Percentiles rank a stretch among this genome's conserved stretches.
These are phyloP conservation scores for Saprolegnia parasitica DNA, from an alignment of 352 stramenopile genomes.

Conservation along the genomic window DNA sequence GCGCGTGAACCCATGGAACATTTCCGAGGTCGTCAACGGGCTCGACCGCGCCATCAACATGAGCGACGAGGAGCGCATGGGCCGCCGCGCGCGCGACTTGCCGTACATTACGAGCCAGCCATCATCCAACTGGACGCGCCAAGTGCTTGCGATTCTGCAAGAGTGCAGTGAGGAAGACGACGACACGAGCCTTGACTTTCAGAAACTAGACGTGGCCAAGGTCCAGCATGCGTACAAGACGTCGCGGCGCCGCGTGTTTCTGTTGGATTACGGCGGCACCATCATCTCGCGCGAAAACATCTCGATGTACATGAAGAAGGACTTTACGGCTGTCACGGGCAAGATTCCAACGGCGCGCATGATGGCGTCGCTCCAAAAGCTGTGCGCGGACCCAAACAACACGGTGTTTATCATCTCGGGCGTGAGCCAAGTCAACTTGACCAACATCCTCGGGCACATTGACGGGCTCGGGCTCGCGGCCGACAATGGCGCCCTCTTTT, in stretches of 20 bases:
- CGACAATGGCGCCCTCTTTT: constrained; percentile 94
- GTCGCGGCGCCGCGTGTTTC: constrained; percentile 88
- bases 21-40: constrained; percentile 85
- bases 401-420: constrained; percentile 97
- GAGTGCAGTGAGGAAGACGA: constrained; percentile 67
- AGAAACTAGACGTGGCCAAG: constrained; percentile 72
- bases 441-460: constrained; percentile 89
- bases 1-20: constrained; percentile 97
- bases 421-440: constrained; percentile 88
- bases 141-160: constrained; percentile 88
- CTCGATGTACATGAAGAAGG: constrained; percentile 96
- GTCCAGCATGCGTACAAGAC: constrained; percentile 83
- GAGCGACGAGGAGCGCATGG: constrained; percentile 82
- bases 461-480: constrained; percentile 90
- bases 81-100: constrained; percentile 91
- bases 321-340: constrained; percentile 92
- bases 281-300: constrained; percentile 89
- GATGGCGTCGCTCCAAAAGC: constrained; percentile 79
- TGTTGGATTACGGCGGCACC: constrained; percentile 97
- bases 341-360: constrained; percentile 87
- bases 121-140: constrained; percentile 93
- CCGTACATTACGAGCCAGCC: constrained; percentile 93
- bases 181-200: constrained; percentile 76
- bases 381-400: constrained; percentile 91
- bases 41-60: constrained; percentile 94